Base-by-base conservation (phyloP, 495 filamentous ascomycete species). In the Hypoxylon intermedium region DNA sequence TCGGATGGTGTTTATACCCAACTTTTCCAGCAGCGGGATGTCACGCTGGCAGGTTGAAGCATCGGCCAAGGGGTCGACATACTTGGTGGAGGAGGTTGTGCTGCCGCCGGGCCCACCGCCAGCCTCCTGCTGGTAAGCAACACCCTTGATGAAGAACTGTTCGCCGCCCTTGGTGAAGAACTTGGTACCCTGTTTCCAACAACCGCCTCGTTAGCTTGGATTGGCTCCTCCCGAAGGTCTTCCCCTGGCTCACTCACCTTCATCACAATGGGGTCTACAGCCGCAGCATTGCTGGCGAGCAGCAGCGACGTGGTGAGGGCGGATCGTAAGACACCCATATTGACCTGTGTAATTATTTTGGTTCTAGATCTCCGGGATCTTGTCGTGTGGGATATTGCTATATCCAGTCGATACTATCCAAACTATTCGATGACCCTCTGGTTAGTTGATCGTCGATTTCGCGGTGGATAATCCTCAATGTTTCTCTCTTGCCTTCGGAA, bases 1-100 rank as follows among this genome's bases (percentile, higher is more conserved):
- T 67, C 94, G 93, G 70, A 98, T 92, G 21, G 86, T 85, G 76
- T 98, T 98, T 67, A 93, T 93, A 53, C 82, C 79, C 31, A 97
- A 81, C 62, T 89, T 81, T 70, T 83, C 63, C 44, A 98, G 82
- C 58, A 86, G 77, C n/a, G 91, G 90, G 28, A 98, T 75, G 73
- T 98, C 94, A 57, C 93, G 89, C 63, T 80, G 75, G 79, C 93
- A 97, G 54, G 75, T 72, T 13, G 78, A 72, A 13, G 69, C 71
- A 75, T 96, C 82, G 48, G 91, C 83, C 28, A 98, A 82, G 47
- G 94, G 93, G 62, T 87, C 85, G 30, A 73, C 69, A 67, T 79
- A 87, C 65, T 75, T 80, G 43, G 60, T 68, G 38, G 46, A 74
- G 16, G 63, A 51, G 20, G 68, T 68, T 9, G 73, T 72, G 46